phyloP scores from a whole-genome alignment of 768 basidiomycete genomes.

The Gymnopilus dilepis region DNA sequence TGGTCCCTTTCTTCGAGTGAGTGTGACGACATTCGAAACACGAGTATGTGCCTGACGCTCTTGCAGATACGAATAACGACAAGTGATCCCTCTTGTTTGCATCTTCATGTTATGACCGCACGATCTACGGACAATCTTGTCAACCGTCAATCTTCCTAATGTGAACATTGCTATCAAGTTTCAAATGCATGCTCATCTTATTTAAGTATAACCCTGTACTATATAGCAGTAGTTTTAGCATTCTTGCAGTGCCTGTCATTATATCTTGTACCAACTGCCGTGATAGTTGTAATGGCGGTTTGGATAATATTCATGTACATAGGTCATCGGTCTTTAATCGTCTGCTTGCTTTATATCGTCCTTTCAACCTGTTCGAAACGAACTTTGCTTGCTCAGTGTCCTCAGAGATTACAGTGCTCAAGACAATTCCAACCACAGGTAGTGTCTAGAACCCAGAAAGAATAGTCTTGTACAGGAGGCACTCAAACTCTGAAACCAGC shows the following conservation, averaged over 20 bases:
- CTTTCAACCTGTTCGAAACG: no score
- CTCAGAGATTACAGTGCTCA: no score
- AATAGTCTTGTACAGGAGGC: no score
- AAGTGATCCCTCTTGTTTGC: slow-evolving; percentile 1
- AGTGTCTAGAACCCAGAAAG: no score
- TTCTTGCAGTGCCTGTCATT: not conserved
- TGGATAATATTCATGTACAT: no score
- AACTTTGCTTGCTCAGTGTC: no score
- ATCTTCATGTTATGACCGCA: not conserved
- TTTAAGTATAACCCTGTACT: not conserved
- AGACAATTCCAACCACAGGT: no score
- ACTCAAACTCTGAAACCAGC: no score
- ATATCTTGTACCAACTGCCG: not conserved
- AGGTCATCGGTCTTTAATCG: no score
- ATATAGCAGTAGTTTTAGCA: not conserved
- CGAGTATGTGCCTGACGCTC: not conserved
- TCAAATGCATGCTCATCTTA: not conserved
- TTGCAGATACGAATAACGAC: slow-evolving; percentile 5
- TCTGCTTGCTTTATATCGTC: no score
- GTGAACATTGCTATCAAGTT: not conserved
- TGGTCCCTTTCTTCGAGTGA: slow-evolving; percentile 15
- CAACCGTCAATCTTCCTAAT: not conserved
- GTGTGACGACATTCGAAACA: not conserved
- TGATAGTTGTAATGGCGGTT: not conserved
- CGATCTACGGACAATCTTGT: not conserved